A percentile compares a stretch with the other conserved stretches of the same genome.
These are phyloP conservation scores for Elongisporangium anandrum DNA, from an alignment of 352 stramenopile species.

Conservation along the genomic window DNA sequence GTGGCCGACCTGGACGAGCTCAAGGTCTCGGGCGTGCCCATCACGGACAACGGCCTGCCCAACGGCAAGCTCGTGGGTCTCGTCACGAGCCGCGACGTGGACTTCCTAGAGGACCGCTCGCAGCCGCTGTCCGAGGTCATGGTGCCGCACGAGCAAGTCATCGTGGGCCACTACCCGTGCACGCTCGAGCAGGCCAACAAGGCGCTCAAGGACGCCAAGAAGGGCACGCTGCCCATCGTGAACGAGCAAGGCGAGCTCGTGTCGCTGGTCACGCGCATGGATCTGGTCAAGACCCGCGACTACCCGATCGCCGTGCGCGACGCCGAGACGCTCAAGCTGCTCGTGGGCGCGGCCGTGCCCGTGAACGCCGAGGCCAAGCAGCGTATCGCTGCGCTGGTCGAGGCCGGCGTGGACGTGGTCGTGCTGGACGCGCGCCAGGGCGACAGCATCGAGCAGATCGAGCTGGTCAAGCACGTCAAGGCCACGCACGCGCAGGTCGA, in stretches of 20 bases:
- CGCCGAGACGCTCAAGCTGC: conserved; percentile 90
- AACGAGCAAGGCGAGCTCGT: conserved; percentile 94
- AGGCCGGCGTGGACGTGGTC: conserved; percentile 96
- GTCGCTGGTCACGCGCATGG: conserved; percentile 95
- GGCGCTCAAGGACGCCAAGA: conserved; percentile 96
- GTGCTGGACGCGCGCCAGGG: conserved; percentile 98
- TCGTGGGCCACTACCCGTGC: conserved; percentile 91
- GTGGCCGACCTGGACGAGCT: conserved; percentile 92
- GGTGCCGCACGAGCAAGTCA: conserved; percentile 75
- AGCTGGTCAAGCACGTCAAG: conserved; percentile 92
- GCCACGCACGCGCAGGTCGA: conserved; percentile 84
- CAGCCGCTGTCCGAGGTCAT: conserved; percentile 66
- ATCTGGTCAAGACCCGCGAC: conserved; percentile 96
- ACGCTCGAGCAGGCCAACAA: conserved; percentile 95
- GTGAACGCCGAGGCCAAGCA: conserved; percentile 92
- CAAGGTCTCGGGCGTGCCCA: conserved; percentile 96
- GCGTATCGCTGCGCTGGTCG: conserved; percentile 81
- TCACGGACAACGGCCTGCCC: conserved; percentile 95
- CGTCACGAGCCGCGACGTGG: conserved; percentile 97
- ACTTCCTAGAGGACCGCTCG: conserved; percentile 93
- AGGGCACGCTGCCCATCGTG: conserved; percentile 98
- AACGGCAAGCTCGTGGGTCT: conserved; percentile 96
- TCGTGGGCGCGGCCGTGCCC: conserved; percentile 95
- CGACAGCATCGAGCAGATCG: conserved; percentile 88
- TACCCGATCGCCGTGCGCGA: conserved; percentile 94